phyloP scores from a whole-genome alignment of 176 grass and related monocot genomes.

The barley (Hordeum vulgare) region MorexV3_pseudomolecules_assembly NC_058524.1:24749996-24750495 shows the following conservation, averaged over 20 bases:
- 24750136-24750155: neutral
- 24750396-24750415: conserved; percentile 67
- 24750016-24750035: neutral
- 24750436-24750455: conserved; percentile 88
- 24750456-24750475: conserved; percentile 94
- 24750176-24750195: no score
- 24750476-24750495: conserved; percentile 65
- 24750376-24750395: conserved; percentile 81
- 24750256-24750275: conserved; percentile 6
- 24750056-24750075: neutral
- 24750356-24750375: conserved; percentile 88
- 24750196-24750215: neutral
- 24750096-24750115: neutral
- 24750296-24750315: neutral
- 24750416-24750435: conserved; percentile 82
- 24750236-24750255: neutral
- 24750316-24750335: neutral
- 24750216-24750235: neutral
- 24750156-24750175: neutral
- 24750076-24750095: neutral
- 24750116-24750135: neutral
- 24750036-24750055: neutral
- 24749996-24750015: neutral
- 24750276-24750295: neutral
- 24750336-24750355: conserved; percentile 64